Evolutionary conservation across 306 rosid species (phyloP).

Genomic region (Hippophae tibetana): DNA sequence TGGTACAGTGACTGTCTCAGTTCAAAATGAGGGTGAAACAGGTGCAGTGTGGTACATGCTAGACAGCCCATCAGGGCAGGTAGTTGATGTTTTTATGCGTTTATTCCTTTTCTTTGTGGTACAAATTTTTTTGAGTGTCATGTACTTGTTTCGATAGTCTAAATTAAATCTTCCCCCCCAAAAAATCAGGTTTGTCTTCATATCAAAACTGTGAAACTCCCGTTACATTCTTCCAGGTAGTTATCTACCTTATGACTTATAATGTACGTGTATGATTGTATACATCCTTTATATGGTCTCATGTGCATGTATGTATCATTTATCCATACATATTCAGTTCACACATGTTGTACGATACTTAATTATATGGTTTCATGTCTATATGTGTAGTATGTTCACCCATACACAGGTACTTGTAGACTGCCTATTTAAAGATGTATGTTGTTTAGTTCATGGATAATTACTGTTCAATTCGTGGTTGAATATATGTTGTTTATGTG

Average conservation of each 20-base stretch:
- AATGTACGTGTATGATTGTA: too few species aligned
- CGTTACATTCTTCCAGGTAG: conserved; percentile 66
- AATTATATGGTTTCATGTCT: too few species aligned
- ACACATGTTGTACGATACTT: too few species aligned
- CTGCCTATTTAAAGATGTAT: too few species aligned
- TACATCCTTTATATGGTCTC: background rate
- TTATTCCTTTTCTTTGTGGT: conserved; percentile 15
- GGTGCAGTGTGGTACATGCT: conserved; percentile 83
- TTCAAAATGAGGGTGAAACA: conserved; percentile 84
- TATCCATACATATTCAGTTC: too few species aligned
- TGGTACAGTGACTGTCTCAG: conserved; percentile 86
- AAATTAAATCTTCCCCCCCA: conserved; percentile 7
- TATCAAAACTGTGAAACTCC: conserved; percentile 52
- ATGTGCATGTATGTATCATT: too few species aligned
- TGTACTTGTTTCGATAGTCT: conserved; percentile 11
- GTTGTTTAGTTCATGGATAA: too few species aligned
- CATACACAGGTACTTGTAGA: too few species aligned
- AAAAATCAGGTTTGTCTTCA: conserved; percentile 79
- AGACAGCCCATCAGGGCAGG: conserved; percentile 95
- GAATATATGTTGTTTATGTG: too few species aligned
- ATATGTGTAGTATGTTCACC: too few species aligned
- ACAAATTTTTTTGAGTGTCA: conserved; percentile 8
- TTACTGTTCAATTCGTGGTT: too few species aligned
- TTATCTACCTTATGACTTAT: conserved; percentile 14
- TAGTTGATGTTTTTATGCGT: conserved; percentile 14